A percentile compares a stretch with the other conserved stretches of the same genome.
Evolutionary conservation across 2,329 filamentous ascomycete genomes (phyloP).

Genomic region (Sporothrix dimorphospora): DNA sequence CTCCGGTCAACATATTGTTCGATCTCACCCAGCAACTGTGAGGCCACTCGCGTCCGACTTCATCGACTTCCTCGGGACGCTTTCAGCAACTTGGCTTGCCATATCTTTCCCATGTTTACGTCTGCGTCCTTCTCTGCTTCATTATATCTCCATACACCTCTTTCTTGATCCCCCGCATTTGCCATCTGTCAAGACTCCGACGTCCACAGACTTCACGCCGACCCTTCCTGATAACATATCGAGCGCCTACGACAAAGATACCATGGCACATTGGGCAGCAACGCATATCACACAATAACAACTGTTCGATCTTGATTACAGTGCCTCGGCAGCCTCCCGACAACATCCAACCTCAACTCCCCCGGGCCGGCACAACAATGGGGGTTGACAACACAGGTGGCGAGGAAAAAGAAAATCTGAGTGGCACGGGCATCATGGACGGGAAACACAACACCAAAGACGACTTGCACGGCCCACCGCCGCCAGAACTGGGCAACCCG

Average conservation of each 20-base stretch:
- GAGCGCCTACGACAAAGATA: neutral
- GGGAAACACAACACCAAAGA: neutral
- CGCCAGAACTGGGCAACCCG: conserved; percentile 29
- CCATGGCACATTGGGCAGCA: neutral
- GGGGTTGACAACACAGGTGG: neutral
- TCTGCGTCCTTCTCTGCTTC: neutral
- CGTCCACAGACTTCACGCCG: neutral
- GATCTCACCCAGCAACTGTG: neutral
- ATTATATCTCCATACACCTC: too few relatives aligned
- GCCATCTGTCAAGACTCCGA: neutral
- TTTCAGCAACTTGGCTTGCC: neutral
- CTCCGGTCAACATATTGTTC: neutral
- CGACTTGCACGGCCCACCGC: conserved; percentile 28
- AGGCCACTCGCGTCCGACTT: neutral
- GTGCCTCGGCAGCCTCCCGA: neutral
- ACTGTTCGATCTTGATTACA: too few relatives aligned
- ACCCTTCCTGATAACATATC: neutral
- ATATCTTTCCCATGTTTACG: neutral
- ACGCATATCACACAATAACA: neutral
- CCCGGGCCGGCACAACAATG: neutral
- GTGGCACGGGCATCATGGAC: neutral
- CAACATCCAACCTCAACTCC: neutral
- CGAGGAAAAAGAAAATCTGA: neutral
- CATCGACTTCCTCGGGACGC: neutral
- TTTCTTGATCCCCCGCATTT: too few relatives aligned